These are phyloP conservation scores for Rosa persica DNA, from an alignment of 306 rosid species.

Conservation along the genomic window DNA sequence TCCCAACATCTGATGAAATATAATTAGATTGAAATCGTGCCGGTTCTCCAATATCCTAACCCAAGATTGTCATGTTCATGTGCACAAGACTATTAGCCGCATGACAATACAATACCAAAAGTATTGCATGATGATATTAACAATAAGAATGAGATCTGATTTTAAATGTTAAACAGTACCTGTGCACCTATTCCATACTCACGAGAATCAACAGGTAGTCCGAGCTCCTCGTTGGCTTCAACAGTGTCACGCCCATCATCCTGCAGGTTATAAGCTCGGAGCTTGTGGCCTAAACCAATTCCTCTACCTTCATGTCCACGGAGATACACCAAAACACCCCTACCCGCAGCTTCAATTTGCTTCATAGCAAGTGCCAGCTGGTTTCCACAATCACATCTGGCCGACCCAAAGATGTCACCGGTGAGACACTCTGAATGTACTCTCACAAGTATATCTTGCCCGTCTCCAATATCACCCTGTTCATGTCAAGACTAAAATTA, in stretches of 20 bases:
- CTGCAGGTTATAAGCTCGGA: slow-evolving; percentile 86
- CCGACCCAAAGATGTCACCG: slow-evolving; percentile 97
- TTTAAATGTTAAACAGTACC: slow-evolving; percentile 39
- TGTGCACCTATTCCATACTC: slow-evolving; percentile 98
- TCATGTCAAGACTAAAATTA: slow-evolving; percentile 5
- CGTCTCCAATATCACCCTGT: slow-evolving; percentile 94
- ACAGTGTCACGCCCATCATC: slow-evolving; percentile 84
- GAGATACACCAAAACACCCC: slow-evolving; percentile 86
- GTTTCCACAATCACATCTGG: slow-evolving; percentile 93
- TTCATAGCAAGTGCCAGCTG: slow-evolving; percentile 91
- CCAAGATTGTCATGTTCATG: neutral
- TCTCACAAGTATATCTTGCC: slow-evolving; percentile 84
- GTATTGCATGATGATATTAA: neutral
- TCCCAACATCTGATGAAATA: neutral
- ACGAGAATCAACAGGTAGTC: slow-evolving; percentile 92
- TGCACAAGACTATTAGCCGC: neutral
- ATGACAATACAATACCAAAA: neutral
- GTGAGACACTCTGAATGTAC: slow-evolving; percentile 98
- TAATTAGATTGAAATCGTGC: neutral
- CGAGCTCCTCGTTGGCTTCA: slow-evolving; percentile 93
- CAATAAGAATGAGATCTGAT: neutral
- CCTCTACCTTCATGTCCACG: slow-evolving; percentile 99
- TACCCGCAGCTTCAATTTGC: slow-evolving; percentile 93
- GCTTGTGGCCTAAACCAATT: slow-evolving; percentile 96
- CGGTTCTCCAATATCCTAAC: neutral